Evolutionary conservation across 192 early-diverging fungal genomes (phyloP).

Genomic region (Coemansia sp.): DNA sequence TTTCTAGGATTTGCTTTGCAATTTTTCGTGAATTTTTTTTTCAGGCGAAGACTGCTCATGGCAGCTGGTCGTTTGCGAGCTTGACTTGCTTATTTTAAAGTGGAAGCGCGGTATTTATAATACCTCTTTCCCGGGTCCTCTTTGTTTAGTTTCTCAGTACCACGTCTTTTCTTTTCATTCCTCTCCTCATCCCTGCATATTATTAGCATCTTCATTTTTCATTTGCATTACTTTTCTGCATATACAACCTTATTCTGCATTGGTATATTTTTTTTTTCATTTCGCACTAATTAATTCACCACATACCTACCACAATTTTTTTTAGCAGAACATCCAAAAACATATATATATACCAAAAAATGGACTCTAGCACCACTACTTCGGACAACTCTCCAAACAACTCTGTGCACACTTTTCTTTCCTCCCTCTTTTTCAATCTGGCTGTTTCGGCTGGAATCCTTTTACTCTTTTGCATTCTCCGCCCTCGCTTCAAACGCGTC

Average conservation of each 20-base stretch:
- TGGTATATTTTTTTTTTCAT: not conserved
- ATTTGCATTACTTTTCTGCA: not conserved
- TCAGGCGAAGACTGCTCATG: not conserved
- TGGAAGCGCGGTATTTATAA: not conserved
- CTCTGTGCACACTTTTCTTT: conserved; percentile 67
- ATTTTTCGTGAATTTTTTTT: not conserved
- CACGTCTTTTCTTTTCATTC: not conserved
- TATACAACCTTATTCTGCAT: not conserved
- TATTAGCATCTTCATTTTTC: not conserved
- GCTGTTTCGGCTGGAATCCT: conserved; percentile 57
- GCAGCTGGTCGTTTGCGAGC: not conserved
- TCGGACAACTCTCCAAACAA: conserved; percentile 25
- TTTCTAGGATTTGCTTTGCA: not conserved
- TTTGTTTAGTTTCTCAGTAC: not conserved
- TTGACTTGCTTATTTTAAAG: not conserved
- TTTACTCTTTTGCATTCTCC: conserved; percentile 64
- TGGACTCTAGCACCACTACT: not conserved
- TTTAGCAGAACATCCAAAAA: not conserved
- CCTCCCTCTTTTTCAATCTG: conserved; percentile 71
- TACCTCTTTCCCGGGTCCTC: not conserved
- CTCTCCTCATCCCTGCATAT: not conserved
- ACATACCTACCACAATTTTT: not conserved
- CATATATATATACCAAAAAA: not conserved
- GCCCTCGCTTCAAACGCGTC: conserved; percentile 64
- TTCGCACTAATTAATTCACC: not conserved